Percentiles rank a stretch among this genome's conserved stretches.
Evolutionary conservation across 140 eudicot species (phyloP).

Genomic region (Bidens hawaiensis): DNA sequence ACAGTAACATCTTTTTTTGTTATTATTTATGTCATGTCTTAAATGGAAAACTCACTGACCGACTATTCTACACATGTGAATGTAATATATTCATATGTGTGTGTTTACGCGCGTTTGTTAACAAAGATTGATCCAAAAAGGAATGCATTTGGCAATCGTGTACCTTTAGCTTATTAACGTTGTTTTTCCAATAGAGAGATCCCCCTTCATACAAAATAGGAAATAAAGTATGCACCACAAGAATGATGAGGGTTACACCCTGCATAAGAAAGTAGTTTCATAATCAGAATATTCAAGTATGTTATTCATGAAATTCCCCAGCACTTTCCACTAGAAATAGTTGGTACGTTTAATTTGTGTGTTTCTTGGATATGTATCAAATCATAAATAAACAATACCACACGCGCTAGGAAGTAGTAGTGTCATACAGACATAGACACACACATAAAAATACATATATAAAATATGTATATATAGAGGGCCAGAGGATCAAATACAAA

Average conservation of each 20-base stretch:
- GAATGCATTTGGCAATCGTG: slow-evolving; percentile 2
- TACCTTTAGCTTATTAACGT: slow-evolving; percentile 78
- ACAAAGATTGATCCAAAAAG: background rate
- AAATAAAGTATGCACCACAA: slow-evolving; percentile 53
- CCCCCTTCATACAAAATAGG: slow-evolving; percentile 78
- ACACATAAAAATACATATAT: too few species aligned
- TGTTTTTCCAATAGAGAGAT: slow-evolving; percentile 57
- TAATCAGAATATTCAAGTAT: too few species aligned
- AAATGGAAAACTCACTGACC: background rate
- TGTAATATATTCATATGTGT: background rate
- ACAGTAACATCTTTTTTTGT: slow-evolving; percentile 5
- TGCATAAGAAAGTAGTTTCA: slow-evolving; percentile 35
- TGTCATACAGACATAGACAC: too few species aligned
- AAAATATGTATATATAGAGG: too few species aligned
- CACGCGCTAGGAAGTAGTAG: too few species aligned
- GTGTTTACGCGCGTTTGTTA: background rate
- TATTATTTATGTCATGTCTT: background rate
- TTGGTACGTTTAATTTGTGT: too few species aligned
- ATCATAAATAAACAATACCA: too few species aligned
- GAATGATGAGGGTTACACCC: slow-evolving; percentile 70
- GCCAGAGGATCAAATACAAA: too few species aligned
- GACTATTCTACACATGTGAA: background rate
- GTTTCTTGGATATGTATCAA: too few species aligned
- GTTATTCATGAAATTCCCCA: too few species aligned
- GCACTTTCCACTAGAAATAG: too few species aligned